phyloP scores from a whole-genome alignment of 192 early-diverging fungal genomes.

The Powellomyces hirtus region DNA sequence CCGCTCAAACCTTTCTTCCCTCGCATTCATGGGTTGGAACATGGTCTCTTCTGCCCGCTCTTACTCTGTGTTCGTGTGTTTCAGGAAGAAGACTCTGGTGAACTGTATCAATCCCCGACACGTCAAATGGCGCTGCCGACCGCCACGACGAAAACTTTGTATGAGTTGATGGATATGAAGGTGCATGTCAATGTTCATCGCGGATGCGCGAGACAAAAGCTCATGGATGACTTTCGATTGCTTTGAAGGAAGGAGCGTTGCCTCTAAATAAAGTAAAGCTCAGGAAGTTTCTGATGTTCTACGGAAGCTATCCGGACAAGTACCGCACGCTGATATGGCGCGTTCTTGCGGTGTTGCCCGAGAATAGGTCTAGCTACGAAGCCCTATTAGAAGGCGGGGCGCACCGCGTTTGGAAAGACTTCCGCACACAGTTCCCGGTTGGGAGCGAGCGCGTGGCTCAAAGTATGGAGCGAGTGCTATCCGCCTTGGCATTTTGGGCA shows the following conservation, averaged over 20 bases:
- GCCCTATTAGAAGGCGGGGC: conserved; percentile 44
- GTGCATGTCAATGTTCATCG: too few relatives aligned
- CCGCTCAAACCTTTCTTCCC: background rate
- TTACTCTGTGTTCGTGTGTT: too few relatives aligned
- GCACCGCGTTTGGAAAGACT: conserved; percentile 41
- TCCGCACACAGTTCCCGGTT: conserved; percentile 47
- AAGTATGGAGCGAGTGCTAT: conserved; percentile 52
- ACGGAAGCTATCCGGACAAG: conserved; percentile 46
- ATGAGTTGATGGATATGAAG: background rate
- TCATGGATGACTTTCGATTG: too few relatives aligned
- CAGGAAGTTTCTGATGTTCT: conserved; percentile 40
- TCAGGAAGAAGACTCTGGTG: too few relatives aligned
- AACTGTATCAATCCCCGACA: too few relatives aligned
- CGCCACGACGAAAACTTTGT: background rate
- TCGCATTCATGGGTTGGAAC: too few relatives aligned
- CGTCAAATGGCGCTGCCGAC: background rate
- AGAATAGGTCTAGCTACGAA: conserved; percentile 53
- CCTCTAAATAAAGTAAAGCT: conserved; percentile 35
- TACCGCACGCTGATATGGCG: conserved; percentile 57
- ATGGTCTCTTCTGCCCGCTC: too few relatives aligned
- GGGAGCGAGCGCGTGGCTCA: conserved; percentile 47
- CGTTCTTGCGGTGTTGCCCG: conserved; percentile 48
- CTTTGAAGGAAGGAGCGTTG: background rate
- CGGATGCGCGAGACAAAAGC: too few relatives aligned
- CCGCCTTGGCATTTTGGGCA: conserved; percentile 57